phyloP scores from a whole-genome alignment of 2,329 filamentous ascomycete species.

The Alternaria hordeiaustralica region DNA sequence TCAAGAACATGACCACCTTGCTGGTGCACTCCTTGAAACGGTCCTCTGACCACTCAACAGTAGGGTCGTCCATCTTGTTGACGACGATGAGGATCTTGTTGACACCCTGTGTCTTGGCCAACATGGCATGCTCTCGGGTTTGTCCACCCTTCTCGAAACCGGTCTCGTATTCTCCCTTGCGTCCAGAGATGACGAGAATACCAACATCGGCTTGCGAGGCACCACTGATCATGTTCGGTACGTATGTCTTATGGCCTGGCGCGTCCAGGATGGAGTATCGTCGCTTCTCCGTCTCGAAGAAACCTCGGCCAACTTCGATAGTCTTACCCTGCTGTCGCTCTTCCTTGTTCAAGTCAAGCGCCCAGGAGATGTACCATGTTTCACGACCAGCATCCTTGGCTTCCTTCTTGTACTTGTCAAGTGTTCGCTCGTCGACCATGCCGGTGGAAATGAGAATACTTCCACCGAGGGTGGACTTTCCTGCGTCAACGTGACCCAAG shows the following conservation, averaged over 20 bases:
- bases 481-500: slow-evolving; percentile 96
- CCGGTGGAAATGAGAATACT: slow-evolving; percentile 91
- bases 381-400: slow-evolving; percentile 96
- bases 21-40: slow-evolving; percentile 91
- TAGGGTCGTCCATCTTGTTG: slow-evolving; percentile 99
- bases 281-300: slow-evolving; percentile 92
- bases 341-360: slow-evolving; percentile 94
- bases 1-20: slow-evolving; percentile 87
- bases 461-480: slow-evolving; percentile 94
- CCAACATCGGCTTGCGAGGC: slow-evolving; percentile 71
- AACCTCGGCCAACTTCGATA: slow-evolving; percentile 93
- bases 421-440: slow-evolving; percentile 98
- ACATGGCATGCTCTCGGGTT: slow-evolving; percentile 95
- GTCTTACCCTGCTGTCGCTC: slow-evolving; percentile 97
- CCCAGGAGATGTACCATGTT: slow-evolving; percentile 99
- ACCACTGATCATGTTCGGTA: slow-evolving; percentile 97
- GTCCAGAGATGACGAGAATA: slow-evolving; percentile 92
- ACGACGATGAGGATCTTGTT: slow-evolving; percentile 88
- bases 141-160: slow-evolving; percentile 97
- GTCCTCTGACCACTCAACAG: slow-evolving; percentile 93
- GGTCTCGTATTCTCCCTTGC: slow-evolving; percentile 98
- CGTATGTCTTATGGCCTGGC: slow-evolving; percentile 96
- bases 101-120: slow-evolving; percentile 97
- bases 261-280: slow-evolving; percentile 97
- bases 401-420: slow-evolving; percentile 92